Evolutionary conservation across 2,329 filamentous ascomycete genomes (phyloP).

Genomic region (Huntiella savannae): DNA sequence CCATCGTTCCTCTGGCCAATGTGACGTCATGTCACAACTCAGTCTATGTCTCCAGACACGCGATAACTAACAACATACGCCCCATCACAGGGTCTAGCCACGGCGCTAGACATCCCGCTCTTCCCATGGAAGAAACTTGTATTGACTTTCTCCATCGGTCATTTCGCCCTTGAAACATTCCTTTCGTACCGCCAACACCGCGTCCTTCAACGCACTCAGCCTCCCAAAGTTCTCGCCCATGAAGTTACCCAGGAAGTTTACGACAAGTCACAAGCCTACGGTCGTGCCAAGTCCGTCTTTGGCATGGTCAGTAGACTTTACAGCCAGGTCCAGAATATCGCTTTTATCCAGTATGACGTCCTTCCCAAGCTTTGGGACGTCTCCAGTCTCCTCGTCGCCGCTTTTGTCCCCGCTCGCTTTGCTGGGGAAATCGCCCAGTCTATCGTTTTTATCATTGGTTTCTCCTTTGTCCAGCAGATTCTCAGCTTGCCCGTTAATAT

Average conservation of each 20-base stretch:
- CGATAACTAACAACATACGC: constrained; percentile 7
- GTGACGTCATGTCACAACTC: constrained; percentile 4
- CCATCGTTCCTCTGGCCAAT: neutral
- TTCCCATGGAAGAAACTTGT: constrained; percentile 98
- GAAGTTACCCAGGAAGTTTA: constrained; percentile 82
- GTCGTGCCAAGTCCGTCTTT: constrained; percentile 87
- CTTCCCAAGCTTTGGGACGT: constrained; percentile 79
- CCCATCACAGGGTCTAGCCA: constrained; percentile 47
- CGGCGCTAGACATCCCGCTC: constrained; percentile 70
- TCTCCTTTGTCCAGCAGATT: constrained; percentile 63
- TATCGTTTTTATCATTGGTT: constrained; percentile 76
- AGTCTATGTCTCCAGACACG: neutral
- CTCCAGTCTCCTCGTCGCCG: constrained; percentile 54
- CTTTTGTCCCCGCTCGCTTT: constrained; percentile 59
- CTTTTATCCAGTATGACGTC: constrained; percentile 76
- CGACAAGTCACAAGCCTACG: constrained; percentile 79
- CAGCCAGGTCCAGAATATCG: constrained; percentile 71
- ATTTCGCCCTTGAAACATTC: constrained; percentile 79
- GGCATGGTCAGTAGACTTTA: constrained; percentile 64
- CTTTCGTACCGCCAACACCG: constrained; percentile 80
- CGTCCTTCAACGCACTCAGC: constrained; percentile 58
- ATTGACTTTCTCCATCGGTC: constrained; percentile 78
- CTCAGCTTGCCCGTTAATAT: constrained; percentile 65
- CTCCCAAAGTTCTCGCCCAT: constrained; percentile 70
- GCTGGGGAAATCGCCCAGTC: constrained; percentile 86